A percentile compares a stretch with the other conserved stretches of the same genome.
phyloP scores from a whole-genome alignment of 805 yeast genomes.

The Lipomyces yamadae region DNA sequence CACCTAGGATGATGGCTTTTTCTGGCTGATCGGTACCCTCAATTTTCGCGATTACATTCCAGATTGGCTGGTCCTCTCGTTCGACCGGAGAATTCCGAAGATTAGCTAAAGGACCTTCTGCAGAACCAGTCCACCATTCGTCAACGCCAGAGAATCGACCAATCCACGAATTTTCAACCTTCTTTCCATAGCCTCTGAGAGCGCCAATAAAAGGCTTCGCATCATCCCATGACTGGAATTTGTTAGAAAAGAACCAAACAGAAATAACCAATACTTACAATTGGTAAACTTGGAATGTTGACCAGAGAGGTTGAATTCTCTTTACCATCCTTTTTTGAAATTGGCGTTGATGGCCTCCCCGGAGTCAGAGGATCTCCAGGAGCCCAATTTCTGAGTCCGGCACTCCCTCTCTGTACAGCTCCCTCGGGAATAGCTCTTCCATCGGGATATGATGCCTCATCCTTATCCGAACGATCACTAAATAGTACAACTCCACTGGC shows the following conservation, averaged over 20 bases:
- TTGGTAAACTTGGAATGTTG: slow-evolving; percentile 74
- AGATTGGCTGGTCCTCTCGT: slow-evolving; percentile 63
- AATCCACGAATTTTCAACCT: slow-evolving; percentile 35
- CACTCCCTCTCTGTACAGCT: slow-evolving; percentile 76
- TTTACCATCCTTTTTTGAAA: slow-evolving; percentile 51
- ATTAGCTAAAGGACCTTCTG: slow-evolving; percentile 25
- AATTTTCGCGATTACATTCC: slow-evolving; percentile 65
- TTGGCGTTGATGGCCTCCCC: slow-evolving; percentile 58
- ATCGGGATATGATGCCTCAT: slow-evolving; percentile 63
- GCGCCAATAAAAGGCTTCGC: slow-evolving; percentile 53
- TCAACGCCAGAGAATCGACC: slow-evolving; percentile 33
- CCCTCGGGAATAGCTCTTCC: slow-evolving; percentile 81
- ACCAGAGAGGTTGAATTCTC: slow-evolving; percentile 55
- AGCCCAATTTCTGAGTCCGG: slow-evolving; percentile 59
- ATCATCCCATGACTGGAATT: slow-evolving; percentile 62
- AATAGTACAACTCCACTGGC: slow-evolving; percentile 69
- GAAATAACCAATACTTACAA: slow-evolving; percentile 41
- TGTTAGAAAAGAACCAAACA: neutral
- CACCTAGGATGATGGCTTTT: slow-evolving; percentile 67
- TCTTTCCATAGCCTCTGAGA: slow-evolving; percentile 50
- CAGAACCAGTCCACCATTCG: slow-evolving; percentile 43
- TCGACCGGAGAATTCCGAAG: slow-evolving; percentile 49
- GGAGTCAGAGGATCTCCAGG: slow-evolving; percentile 86
- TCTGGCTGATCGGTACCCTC: slow-evolving; percentile 53
- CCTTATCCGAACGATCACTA: slow-evolving; percentile 67